Evolutionary conservation across 352 stramenopile species (phyloP), one percentile per base, ranked within the genome.

Genomic region (Phytophthora colocasiae): DNA sequence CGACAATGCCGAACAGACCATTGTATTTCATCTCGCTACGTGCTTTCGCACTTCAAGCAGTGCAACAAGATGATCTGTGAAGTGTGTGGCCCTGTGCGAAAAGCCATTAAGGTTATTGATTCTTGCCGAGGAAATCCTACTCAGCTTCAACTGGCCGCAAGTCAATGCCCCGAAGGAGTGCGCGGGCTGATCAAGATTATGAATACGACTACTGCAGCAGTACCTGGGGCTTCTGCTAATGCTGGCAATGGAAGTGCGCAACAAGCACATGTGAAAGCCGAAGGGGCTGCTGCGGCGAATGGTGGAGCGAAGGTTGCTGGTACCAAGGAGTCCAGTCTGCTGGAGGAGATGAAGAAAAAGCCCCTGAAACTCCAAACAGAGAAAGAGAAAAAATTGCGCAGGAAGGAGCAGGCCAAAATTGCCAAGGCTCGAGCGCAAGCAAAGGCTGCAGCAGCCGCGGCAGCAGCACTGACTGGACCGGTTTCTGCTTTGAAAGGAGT

Each of bases 21-120:
- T 67, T 96, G 89, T 34, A 95, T 96, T 49, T 95, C 86, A 26
- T 95, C 87, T 29, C 77, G 89, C 7, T 96, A 96, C 54, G 89
- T 96, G 58, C 68, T 96, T 48, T 95, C 87, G 15, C 89, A 96
- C 64, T 96, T 95, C 73, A 95, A 96, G 73, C 89, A 95, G 53
- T 96, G 89, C 81, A 93, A 93, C 70, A 96, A 96, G 58, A 91
- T 94, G 80, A 94, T 96, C 34, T 97, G 90, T 67, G 89, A 95
- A 57, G 90, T 97, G 0, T 96, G 89, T 48, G 91, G 90, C 1
- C 89, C 89, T 8, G 90, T 96, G 19, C 79, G 88, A 0, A 91
- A 95, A 45, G 89, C 89, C 4, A 96, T 96, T 52, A 94, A 95
- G 64, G 88, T 96, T 31, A 84, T 96, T 3, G 88, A 96, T 36